phyloP scores from a whole-genome alignment of 345 rosid species.

The Sisymbrium altissimum region DNA sequence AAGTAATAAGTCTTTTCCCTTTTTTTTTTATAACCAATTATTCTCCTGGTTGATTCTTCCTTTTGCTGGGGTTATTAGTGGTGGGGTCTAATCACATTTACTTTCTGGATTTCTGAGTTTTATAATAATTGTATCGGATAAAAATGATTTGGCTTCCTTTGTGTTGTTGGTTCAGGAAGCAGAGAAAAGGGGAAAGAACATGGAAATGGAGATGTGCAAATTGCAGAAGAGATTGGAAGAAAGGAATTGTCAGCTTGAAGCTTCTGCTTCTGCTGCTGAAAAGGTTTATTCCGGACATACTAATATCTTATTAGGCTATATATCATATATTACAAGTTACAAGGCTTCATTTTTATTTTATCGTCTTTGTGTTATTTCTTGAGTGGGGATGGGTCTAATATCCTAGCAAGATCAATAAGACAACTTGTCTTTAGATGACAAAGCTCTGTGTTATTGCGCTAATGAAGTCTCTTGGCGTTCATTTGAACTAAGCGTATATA shows the following conservation, averaged over 20 bases:
- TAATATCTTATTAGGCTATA: not conserved
- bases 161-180: constrained; percentile 55
- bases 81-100: constrained; percentile 34
- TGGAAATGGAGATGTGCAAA: constrained; percentile 59
- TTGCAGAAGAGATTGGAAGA: constrained; percentile 64
- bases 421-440: not conserved
- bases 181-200: constrained; percentile 54
- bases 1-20: constrained; percentile 39
- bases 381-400: not conserved
- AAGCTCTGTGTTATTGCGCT: not conserved
- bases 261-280: constrained; percentile 63
- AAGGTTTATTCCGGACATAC: constrained; percentile 46
- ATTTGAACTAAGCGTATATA: not conserved
- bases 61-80: not conserved
- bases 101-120: not conserved
- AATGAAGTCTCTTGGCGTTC: not conserved
- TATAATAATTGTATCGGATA: not conserved
- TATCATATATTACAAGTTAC: not conserved
- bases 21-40: not conserved
- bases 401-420: not conserved
- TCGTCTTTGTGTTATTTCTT: not conserved
- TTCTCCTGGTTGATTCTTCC: not conserved
- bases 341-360: not conserved
- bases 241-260: constrained; percentile 56
- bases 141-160: constrained; percentile 13